phyloP scores from a whole-genome alignment of 2,329 filamentous ascomycete species.

The Paraphoma sp. region DNA sequence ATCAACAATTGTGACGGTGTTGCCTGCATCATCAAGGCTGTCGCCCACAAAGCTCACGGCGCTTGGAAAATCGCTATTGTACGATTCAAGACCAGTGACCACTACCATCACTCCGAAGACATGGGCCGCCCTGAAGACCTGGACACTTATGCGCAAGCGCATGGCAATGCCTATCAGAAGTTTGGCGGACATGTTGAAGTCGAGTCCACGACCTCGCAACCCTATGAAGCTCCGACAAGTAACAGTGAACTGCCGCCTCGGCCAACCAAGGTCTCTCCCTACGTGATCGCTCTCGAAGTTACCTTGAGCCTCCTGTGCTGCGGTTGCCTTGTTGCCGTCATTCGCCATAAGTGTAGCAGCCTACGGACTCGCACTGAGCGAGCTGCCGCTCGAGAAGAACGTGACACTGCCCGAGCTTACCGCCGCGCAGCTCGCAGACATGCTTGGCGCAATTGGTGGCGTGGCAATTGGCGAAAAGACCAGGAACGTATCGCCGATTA shows the following conservation, averaged over 20 bases:
- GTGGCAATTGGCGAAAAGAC: conserved; percentile 41
- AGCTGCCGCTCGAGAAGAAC: conserved; percentile 61
- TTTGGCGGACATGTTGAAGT: conserved; percentile 21
- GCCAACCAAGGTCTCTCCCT: conserved; percentile 30
- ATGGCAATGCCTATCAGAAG: conserved; percentile 19
- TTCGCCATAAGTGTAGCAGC: conserved; percentile 57
- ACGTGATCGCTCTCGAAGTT: conserved; percentile 52
- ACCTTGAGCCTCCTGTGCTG: conserved; percentile 54
- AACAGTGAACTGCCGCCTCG: conserved; percentile 28
- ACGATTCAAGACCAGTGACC: conserved; percentile 31
- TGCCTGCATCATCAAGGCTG: conserved; percentile 50
- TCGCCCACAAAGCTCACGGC: conserved; percentile 45
- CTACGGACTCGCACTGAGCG: conserved; percentile 60
- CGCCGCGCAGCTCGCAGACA: conserved; percentile 60
- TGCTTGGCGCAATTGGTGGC: conserved; percentile 60
- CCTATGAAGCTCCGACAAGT: conserved; percentile 16
- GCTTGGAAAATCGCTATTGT: conserved; percentile 41
- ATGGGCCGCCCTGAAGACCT: conserved; percentile 34
- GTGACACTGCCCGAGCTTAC: conserved; percentile 59
- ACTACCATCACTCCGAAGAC: conserved; percentile 13
- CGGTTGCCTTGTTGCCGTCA: conserved; percentile 51
- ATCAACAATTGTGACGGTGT: conserved; percentile 53
- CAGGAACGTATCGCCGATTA: conserved; percentile 49
- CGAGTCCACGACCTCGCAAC: conserved; percentile 16
- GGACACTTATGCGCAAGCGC: conserved; percentile 25